A percentile compares a stretch with the other conserved stretches of the same genome.
Evolutionary conservation across 495 filamentous ascomycete genomes (phyloP).

Genomic region (Chaetomium fimeti): DNA sequence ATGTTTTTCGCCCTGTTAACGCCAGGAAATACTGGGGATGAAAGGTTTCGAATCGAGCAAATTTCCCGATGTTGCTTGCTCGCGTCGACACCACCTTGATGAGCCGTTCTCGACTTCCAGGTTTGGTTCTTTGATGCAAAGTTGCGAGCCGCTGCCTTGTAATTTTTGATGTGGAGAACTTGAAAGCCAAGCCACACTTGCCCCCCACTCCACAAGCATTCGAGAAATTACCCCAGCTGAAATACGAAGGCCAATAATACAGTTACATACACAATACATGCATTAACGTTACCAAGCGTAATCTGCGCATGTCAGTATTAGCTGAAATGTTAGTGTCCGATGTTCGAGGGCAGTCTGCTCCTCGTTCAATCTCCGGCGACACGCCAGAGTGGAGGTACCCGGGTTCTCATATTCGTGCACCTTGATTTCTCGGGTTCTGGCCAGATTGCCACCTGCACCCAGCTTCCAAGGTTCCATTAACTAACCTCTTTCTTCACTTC

Average conservation of each 20-base stretch:
- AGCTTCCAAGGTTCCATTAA: not conserved
- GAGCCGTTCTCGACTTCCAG: not conserved
- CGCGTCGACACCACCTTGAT: not conserved
- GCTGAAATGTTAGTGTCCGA: conserved; percentile 21
- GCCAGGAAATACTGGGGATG: no score
- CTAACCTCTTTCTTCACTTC: not conserved
- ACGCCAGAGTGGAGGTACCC: no score
- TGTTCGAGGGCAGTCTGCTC: not conserved
- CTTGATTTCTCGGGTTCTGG: conserved; percentile 20
- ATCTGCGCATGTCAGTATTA: not conserved
- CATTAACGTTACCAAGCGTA: not conserved
- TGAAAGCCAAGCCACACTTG: not conserved
- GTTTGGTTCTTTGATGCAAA: not conserved
- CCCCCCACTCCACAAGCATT: not conserved
- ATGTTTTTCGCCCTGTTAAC: no score
- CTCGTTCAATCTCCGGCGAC: conserved; percentile 24
- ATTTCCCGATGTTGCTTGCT: not conserved
- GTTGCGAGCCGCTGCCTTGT: not conserved
- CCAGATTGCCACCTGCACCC: conserved; percentile 25
- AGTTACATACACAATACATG: not conserved
- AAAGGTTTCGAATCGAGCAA: not conserved
- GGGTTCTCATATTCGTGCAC: no score
- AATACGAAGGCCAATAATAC: not conserved
- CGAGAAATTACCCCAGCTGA: not conserved
- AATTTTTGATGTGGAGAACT: not conserved